These are phyloP conservation scores for Volvariella volvacea DNA, from an alignment of 1,284 basidiomycete species.

Conservation along the genomic window DNA sequence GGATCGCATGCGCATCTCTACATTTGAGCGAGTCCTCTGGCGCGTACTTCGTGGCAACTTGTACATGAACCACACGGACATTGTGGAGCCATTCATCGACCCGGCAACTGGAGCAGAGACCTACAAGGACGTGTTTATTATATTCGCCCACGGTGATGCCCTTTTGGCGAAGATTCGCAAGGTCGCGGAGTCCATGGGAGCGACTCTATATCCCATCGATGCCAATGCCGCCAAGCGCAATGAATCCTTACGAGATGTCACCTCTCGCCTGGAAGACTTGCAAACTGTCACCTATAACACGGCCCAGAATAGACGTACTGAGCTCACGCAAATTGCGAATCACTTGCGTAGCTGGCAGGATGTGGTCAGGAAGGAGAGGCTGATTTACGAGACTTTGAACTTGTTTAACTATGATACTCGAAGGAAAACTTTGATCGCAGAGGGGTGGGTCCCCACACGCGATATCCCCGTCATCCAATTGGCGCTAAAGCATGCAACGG, in stretches of 20 bases:
- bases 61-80: conserved; percentile 99
- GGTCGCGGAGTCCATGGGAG: conserved; percentile 97
- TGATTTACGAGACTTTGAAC: conserved; percentile 92
- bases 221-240: conserved; percentile 88
- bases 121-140: conserved; percentile 99
- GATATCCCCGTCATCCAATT: conserved; percentile 87
- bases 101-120: conserved; percentile 76
- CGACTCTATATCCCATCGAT: conserved; percentile 94
- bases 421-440: conserved; percentile 93
- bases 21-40: conserved; percentile 98
- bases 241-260: conserved; percentile 86
- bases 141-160: conserved; percentile 95
- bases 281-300: conserved; percentile 90
- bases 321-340: conserved; percentile 86
- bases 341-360: conserved; percentile 88
- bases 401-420: conserved; percentile 92
- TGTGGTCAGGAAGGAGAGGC: conserved; percentile 92
- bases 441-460: conserved; percentile 95
- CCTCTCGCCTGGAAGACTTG: conserved; percentile 87
- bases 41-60: conserved; percentile 96
- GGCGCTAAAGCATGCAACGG: conserved; percentile 89
- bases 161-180: conserved; percentile 97
- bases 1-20: conserved; percentile 86
- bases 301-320: conserved; percentile 76
- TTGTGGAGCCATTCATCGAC: conserved; percentile 89